Evolutionary conservation across 106 monocot genomes (phyloP).

Genomic region (Allium sativum): DNA sequence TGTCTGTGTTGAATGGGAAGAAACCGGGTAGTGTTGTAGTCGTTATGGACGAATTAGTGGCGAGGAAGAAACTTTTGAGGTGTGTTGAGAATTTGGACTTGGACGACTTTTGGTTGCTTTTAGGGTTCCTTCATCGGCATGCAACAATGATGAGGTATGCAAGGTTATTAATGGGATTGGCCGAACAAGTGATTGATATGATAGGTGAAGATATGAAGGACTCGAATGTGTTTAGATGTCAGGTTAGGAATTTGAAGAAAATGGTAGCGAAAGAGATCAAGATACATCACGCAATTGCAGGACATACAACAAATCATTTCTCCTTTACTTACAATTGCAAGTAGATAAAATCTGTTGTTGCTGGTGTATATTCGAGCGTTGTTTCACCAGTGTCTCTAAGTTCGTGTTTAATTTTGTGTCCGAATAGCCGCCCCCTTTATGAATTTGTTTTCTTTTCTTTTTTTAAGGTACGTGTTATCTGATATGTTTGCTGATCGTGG

Average conservation of each 20-base stretch:
- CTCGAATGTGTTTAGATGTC: conserved; percentile 27
- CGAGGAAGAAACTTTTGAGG: conserved; percentile 75
- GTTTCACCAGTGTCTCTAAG: background rate
- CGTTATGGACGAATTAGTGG: conserved; percentile 77
- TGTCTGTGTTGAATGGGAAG: conserved; percentile 40
- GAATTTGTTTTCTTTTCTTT: no score
- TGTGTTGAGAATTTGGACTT: conserved; percentile 59
- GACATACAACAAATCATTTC: conserved; percentile 94
- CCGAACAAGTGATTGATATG: conserved; percentile 65
- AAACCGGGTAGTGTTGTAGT: conserved; percentile 44
- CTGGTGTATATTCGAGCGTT: background rate
- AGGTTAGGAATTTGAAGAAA: conserved; percentile 54
- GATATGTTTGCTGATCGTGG: no score
- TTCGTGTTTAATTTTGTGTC: no score
- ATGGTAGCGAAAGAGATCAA: conserved; percentile 66
- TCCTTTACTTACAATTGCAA: conserved; percentile 65
- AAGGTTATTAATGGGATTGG: conserved; percentile 69
- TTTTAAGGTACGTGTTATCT: no score
- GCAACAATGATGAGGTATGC: conserved; percentile 66
- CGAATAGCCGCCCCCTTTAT: no score
- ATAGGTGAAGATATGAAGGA: conserved; percentile 49
- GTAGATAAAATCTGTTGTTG: conserved; percentile 35
- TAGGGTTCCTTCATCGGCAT: conserved; percentile 55
- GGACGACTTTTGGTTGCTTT: conserved; percentile 50
- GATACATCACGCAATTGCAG: conserved; percentile 61